phyloP scores from a whole-genome alignment of 768 basidiomycete genomes.

The Gloeophyllum trabeum region DNA sequence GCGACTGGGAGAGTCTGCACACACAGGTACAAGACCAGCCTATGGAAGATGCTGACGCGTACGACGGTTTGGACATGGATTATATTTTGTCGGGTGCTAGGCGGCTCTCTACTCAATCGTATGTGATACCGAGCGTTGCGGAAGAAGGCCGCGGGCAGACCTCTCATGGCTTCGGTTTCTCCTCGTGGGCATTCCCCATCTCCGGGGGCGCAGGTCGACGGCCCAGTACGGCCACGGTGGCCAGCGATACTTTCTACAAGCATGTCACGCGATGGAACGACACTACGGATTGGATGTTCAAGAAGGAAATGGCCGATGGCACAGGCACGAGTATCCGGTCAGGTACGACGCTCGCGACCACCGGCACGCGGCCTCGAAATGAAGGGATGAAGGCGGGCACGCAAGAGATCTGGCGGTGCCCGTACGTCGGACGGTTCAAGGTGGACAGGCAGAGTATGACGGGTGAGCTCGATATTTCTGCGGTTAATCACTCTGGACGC shows the following conservation, averaged over 20 bases:
- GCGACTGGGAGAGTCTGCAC: conserved; percentile 43
- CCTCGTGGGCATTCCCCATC: conserved; percentile 8
- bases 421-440: conserved; percentile 50
- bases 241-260: conserved; percentile 25
- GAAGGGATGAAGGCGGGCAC: conserved; percentile 31
- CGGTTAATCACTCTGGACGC: background rate
- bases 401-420: conserved; percentile 61
- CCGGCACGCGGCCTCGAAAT: conserved; percentile 6
- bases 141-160: conserved; percentile 8
- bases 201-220: conserved; percentile 11
- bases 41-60: conserved; percentile 6
- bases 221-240: conserved; percentile 23
- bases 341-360: conserved; percentile 9
- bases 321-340: conserved; percentile 9
- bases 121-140: conserved; percentile 11
- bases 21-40: conserved; percentile 25
- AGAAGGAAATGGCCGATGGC: conserved; percentile 35
- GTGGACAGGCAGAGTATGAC: conserved; percentile 32
- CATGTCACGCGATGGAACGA: conserved; percentile 24
- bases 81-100: conserved; percentile 24
- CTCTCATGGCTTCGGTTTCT: conserved; percentile 8
- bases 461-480: conserved; percentile 1
- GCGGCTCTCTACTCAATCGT: too few relatives aligned
- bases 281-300: conserved; percentile 45
- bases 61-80: conserved; percentile 33